Conservation (phyloP, 2,329 filamentous ascomycete genomes). For the Phoma sp. region DNA sequence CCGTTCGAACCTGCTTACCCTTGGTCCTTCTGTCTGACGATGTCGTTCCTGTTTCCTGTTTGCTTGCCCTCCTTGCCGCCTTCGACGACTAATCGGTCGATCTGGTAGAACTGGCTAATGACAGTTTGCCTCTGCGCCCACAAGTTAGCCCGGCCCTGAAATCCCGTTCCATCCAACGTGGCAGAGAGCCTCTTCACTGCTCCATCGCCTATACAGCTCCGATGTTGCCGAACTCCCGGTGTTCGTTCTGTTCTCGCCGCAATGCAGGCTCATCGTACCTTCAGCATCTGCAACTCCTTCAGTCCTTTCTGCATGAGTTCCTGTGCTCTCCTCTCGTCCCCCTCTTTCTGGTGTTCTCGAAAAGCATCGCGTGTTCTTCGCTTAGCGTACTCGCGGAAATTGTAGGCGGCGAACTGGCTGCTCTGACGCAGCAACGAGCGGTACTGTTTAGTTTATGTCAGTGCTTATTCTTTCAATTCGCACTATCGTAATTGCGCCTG, state of each 20-base stretch:
- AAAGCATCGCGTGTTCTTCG: slow-evolving; percentile 91
- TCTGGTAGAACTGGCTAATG: slow-evolving; percentile 92
- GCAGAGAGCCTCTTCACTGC: not conserved
- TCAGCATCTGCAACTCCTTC: slow-evolving; percentile 85
- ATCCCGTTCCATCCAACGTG: not conserved
- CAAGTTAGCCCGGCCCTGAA: slow-evolving; percentile 48
- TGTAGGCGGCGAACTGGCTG: slow-evolving; percentile 89
- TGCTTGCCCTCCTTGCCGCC: slow-evolving; percentile 81
- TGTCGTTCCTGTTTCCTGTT: slow-evolving; percentile 67
- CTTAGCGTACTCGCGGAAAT: slow-evolving; percentile 96
- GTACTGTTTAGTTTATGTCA: slow-evolving; percentile 65
- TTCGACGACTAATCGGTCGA: slow-evolving; percentile 91
- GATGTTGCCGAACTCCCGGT: not conserved
- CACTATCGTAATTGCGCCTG: not conserved
- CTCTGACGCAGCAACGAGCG: slow-evolving; percentile 88
- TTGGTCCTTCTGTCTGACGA: slow-evolving; percentile 78
- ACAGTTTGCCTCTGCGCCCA: slow-evolving; percentile 83
- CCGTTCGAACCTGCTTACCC: slow-evolving; percentile 62
- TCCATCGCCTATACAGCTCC: not conserved
- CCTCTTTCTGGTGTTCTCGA: slow-evolving; percentile 75
- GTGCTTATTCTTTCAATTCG: not conserved
- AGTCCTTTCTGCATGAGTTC: slow-evolving; percentile 88
- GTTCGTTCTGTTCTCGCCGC: not conserved
- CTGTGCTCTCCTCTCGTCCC: slow-evolving; percentile 79
- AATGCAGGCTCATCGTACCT: slow-evolving; percentile 66